Base-by-base conservation (phyloP, 495 filamentous ascomycete genomes). In the Neurospora tetrasperma region DNA sequence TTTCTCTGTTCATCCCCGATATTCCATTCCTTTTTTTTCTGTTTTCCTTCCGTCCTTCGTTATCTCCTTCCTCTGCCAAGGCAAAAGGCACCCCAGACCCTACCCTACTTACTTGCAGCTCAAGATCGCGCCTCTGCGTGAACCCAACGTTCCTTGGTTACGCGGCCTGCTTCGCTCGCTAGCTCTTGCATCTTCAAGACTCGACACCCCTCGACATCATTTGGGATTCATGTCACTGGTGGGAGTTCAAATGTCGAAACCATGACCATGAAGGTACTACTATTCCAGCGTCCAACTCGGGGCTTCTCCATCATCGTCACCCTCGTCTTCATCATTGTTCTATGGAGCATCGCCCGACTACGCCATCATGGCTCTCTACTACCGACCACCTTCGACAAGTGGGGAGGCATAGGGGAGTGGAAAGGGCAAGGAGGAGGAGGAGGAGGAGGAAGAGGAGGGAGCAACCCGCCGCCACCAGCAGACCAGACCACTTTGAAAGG, bases 321-420 rank as follows among this genome's bases (percentile, higher is more conserved):
- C 18, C 9, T 78, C 23, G 16, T 75, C 59, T 44, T 80, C 31
- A 16, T 18, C 72, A 31, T 75, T 23, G 46, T 80, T 14, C 16
- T 78, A 8, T 69, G 74, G 43, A 76, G 76, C 8, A 69, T 71
- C 69, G 40, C 71, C n/a, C 72, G 76, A 9, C 75, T 80, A 3
- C 54, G 54, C 16, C 75, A 70, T 46, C 43, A 75, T 69, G 75
- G 71, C 44, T 70, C 74, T 8, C 62, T 70, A 31, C 27, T 77
- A 39, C 72, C 71, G 42, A 48, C 70, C 48, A 40, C 72, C 27
- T 14, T 66, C 39, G 18, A 73, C 35, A 27, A 59, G 20, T 42
- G 27, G 38, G 46, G 16, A 20, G 40, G 54, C 11, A n/a, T 38
- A 42, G 23, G 39, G 16, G 20, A 7, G 40, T 42, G 42, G 31